Conservation (phyloP, 805 yeast species). For the Blastobotrys robertii region DNA sequence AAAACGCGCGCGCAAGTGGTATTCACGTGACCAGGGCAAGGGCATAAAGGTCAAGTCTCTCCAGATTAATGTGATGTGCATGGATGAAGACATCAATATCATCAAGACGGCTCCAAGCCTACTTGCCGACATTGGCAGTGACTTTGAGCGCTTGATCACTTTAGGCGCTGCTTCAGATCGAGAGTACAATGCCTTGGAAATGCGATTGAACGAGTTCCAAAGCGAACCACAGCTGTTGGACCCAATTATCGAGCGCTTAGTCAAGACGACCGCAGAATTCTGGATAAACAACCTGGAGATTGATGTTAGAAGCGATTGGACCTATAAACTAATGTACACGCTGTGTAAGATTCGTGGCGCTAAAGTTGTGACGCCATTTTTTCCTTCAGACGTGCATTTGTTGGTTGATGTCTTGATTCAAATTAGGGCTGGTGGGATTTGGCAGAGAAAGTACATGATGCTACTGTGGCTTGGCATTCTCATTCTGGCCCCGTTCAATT, state of each 20-base stretch:
- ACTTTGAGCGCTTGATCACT: not conserved
- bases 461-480: conserved; percentile 67
- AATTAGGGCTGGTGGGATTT: conserved; percentile 21
- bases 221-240: conserved; percentile 21
- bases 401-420: conserved; percentile 31
- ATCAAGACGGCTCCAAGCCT: conserved; percentile 15
- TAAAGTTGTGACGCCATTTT: conserved; percentile 48
- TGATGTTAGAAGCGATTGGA: conserved; percentile 8
- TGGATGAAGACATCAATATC: conserved; percentile 14
- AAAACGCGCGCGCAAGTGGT: too few species aligned
- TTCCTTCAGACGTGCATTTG: conserved; percentile 49
- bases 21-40: too few species aligned
- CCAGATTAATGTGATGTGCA: not conserved
- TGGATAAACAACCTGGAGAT: too few species aligned
- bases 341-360: conserved; percentile 58
- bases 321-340: conserved; percentile 40
- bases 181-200: not conserved
- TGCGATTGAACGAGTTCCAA: conserved; percentile 18
- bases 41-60: not conserved
- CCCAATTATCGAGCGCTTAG: conserved; percentile 8
- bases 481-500: conserved; percentile 63
- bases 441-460: conserved; percentile 42
- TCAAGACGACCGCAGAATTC: conserved; percentile 1
- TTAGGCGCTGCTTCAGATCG: not conserved
- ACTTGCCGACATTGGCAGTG: conserved; percentile 5